These are phyloP conservation scores for Miscanthus sacchariflorus DNA, from an alignment of 202 grass and related monocot species.

Conservation along the genomic window DNA sequence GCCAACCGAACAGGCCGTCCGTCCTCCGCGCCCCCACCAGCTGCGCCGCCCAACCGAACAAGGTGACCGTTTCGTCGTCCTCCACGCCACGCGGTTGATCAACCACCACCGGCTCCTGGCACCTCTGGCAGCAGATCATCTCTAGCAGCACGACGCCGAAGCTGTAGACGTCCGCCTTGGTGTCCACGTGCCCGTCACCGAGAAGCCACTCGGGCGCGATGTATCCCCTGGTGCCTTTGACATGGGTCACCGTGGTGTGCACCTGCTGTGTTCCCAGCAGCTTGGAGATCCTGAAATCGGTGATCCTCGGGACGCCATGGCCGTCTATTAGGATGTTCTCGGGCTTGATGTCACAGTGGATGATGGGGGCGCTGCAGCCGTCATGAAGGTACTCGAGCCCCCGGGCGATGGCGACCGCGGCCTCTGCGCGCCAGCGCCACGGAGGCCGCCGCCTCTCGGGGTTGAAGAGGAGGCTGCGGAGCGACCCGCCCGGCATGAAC, in stretches of 20 bases:
- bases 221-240: slow-evolving; percentile 69
- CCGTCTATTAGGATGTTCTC: slow-evolving; percentile 65
- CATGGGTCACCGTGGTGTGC: slow-evolving; percentile 48
- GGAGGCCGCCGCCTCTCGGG: neutral
- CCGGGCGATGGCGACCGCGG: slow-evolving; percentile 38
- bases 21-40: neutral
- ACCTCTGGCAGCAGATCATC: slow-evolving; percentile 55
- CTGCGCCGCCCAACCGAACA: neutral
- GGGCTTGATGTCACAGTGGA: slow-evolving; percentile 76
- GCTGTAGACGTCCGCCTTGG: slow-evolving; percentile 64
- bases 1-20: too few relatives aligned
- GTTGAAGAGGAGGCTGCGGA: slow-evolving; percentile 42
- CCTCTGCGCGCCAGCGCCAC: slow-evolving; percentile 47
- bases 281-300: slow-evolving; percentile 67
- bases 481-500: slow-evolving; percentile 66
- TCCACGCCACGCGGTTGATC: neutral
- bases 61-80: neutral
- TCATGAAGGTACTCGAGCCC: slow-evolving; percentile 62
- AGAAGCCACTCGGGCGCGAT: slow-evolving; percentile 68
- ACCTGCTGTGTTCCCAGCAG: slow-evolving; percentile 53
- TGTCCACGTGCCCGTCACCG: slow-evolving; percentile 40
- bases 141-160: slow-evolving; percentile 52
- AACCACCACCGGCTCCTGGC: slow-evolving; percentile 27
- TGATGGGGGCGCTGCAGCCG: slow-evolving; percentile 58
- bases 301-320: slow-evolving; percentile 45